phyloP scores from a whole-genome alignment of 139 green algal species.

The Deuterostichococcus epilithicus region DNA sequence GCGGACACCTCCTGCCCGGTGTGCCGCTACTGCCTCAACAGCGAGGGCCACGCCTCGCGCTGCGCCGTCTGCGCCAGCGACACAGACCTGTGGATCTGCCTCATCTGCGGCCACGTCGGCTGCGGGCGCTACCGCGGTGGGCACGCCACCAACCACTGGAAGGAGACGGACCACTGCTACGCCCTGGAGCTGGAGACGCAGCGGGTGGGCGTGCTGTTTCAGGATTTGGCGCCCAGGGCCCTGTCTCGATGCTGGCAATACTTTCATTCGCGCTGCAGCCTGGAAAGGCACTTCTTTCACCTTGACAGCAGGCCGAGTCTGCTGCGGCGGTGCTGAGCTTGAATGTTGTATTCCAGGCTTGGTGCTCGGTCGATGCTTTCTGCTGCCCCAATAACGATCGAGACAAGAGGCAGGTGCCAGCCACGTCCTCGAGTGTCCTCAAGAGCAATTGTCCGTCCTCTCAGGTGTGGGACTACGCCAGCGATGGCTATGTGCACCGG shows the following conservation, averaged over 20 bases:
- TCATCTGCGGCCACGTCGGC: conserved; percentile 96
- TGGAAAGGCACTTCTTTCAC: neutral
- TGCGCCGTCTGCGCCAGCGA: conserved; percentile 71
- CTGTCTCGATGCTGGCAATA: neutral
- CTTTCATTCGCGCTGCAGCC: neutral
- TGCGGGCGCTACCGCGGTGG: conserved; percentile 83
- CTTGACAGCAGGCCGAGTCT: neutral
- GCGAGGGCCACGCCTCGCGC: conserved; percentile 30
- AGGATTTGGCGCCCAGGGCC: too few species aligned
- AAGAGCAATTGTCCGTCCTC: neutral
- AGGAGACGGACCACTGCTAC: conserved; percentile 83
- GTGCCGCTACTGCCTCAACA: conserved; percentile 73
- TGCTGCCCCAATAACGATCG: neutral
- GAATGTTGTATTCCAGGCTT: neutral
- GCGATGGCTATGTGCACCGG: conserved; percentile 94
- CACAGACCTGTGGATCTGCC: conserved; percentile 95
- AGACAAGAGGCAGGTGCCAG: too few species aligned
- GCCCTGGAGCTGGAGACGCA: conserved; percentile 90
- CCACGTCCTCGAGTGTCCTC: too few species aligned
- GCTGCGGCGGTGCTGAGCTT: neutral
- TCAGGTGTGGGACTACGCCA: conserved; percentile 95
- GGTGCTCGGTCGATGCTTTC: conserved; percentile 12
- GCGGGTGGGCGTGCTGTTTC: conserved; percentile 24
- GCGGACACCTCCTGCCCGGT: conserved; percentile 88
- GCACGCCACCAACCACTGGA: conserved; percentile 85